Base-by-base conservation (phyloP, 1,284 basidiomycete species). In the Cryptococcus floricola region DNA sequence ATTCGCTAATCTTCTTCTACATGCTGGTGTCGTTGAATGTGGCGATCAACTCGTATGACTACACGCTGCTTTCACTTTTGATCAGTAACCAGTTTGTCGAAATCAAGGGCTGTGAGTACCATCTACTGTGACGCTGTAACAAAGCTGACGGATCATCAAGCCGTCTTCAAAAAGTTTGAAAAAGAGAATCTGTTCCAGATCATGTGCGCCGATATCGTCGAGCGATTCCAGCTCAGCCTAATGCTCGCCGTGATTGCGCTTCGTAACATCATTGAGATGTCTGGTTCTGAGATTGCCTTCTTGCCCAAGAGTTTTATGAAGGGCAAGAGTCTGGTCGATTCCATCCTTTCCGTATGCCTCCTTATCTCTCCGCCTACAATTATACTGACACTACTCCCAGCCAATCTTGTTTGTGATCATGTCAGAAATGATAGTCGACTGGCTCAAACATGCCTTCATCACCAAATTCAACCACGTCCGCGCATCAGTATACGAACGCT, bases 151-250 rank as follows among this genome's bases (percentile, higher is more conserved):
- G 9, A 19, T 7, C 38, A 14, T 10, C 60, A 56, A 78, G 76
- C 80, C 66, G 96, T 99, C 0, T 99, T 99, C 84, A 99, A 98
- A 78, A 98, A 91, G 74, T 98, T 99, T 67, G 96, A 98, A 74
- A 99, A 98, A 76, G 96, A 98, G 70, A 98, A 91, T 69, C 82
- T 99, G n/a, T 98, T 99, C 73, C 96, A 99, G 75, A 94, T 99
- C 62, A 96, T 93, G 55, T 97, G 93, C 69, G 94, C 93, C 61
- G 96, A 99, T 74, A 97, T 99, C 61, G 96, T 98, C 28, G 96
- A 99, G 76, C 87, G 96, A 2, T 99, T 98, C 70, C 93, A 92
- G 7, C 83, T 99, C 5, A 83, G 85, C 8, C 77, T 98, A 16
- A 97, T 98, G 92, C 84, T 99, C 7, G 80, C 83, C 42, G 86